phyloP scores from a whole-genome alignment of 75 land plant species.

The Adiantum capillusveneris region DNA sequence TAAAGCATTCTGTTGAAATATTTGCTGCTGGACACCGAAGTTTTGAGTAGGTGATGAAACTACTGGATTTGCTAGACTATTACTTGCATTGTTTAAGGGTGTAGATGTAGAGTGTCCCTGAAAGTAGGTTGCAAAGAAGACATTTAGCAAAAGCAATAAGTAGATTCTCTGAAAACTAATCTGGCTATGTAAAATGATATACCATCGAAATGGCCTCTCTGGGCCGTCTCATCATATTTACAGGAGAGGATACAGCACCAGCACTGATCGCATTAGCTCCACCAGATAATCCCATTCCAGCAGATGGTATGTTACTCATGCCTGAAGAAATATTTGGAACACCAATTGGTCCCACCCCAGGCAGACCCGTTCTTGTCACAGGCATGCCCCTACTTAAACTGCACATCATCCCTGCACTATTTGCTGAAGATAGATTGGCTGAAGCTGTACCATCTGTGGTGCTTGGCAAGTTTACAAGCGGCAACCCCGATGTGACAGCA shows the following conservation, averaged over 20 bases:
- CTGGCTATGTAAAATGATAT: constrained; percentile 8
- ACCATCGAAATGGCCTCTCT: constrained; percentile 47
- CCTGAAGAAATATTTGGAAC: constrained; percentile 42
- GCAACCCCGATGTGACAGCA: constrained; percentile 22
- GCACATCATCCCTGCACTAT: constrained; percentile 52
- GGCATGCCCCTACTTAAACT: constrained; percentile 55
- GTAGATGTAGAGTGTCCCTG: constrained; percentile 50
- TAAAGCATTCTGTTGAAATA: constrained; percentile 12
- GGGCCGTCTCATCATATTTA: constrained; percentile 39
- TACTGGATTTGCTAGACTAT: constrained; percentile 40
- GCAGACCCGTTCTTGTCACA: constrained; percentile 59
- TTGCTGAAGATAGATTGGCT: constrained; percentile 53
- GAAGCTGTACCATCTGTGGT: constrained; percentile 42
- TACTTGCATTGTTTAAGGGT: constrained; percentile 33
- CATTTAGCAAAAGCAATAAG: constrained; percentile 44
- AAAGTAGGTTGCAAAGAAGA: constrained; percentile 46
- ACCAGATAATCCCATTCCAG: constrained; percentile 29
- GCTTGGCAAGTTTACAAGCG: constrained; percentile 27
- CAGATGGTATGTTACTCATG: constrained; percentile 33
- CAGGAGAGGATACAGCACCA: constrained; percentile 28
- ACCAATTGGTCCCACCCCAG: constrained; percentile 44
- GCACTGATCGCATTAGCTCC: constrained; percentile 10
- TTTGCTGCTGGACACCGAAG: constrained; percentile 41
- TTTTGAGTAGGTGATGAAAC: constrained; percentile 48
- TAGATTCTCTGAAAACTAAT: constrained; percentile 3